phyloP scores from a whole-genome alignment of 768 basidiomycete genomes.

The Filobasidium wieringae region DNA sequence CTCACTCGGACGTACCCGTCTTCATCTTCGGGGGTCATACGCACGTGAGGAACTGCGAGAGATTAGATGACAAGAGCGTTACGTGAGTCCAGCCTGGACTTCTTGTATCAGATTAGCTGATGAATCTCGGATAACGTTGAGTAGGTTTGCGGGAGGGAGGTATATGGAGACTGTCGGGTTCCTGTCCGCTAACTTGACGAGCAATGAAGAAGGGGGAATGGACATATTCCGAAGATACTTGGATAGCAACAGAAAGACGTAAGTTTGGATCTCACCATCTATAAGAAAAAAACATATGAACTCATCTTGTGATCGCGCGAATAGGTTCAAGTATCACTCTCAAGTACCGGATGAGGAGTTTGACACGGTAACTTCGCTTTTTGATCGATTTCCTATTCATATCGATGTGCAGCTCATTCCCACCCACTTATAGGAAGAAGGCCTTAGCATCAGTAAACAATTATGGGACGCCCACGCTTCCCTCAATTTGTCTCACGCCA shows the following conservation, averaged over 20 bases:
- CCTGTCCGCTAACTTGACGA: constrained; percentile 21
- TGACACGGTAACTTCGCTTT: constrained; percentile 50
- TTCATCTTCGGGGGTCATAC: constrained; percentile 72
- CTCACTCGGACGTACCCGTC: constrained; percentile 66
- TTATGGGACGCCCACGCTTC: neutral
- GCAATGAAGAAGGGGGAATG: constrained; percentile 31
- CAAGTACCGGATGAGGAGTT: constrained; percentile 45
- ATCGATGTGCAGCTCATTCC: neutral
- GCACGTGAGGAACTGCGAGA: constrained; percentile 68
- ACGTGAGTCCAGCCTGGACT: constrained; percentile 60
- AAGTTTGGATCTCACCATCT: constrained; percentile 31
- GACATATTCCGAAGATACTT: constrained; percentile 61
- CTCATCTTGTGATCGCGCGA: too few species aligned
- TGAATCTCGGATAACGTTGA: neutral
- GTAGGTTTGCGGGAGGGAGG: constrained; percentile 43
- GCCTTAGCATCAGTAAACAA: constrained; percentile 15
- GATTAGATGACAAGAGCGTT: constrained; percentile 63
- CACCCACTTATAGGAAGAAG: constrained; percentile 16
- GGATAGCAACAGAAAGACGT: constrained; percentile 66
- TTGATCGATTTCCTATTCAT: neutral
- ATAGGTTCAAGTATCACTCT: constrained; percentile 56
- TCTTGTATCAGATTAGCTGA: neutral
- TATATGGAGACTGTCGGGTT: constrained; percentile 84
- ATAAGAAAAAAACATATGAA: too few species aligned
- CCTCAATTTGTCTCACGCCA: constrained; percentile 52